Evolutionary conservation across 257 asterid genomes (phyloP), one percentile per base, ranked within the genome.

Genomic region (Voacanga thouarsii): DNA sequence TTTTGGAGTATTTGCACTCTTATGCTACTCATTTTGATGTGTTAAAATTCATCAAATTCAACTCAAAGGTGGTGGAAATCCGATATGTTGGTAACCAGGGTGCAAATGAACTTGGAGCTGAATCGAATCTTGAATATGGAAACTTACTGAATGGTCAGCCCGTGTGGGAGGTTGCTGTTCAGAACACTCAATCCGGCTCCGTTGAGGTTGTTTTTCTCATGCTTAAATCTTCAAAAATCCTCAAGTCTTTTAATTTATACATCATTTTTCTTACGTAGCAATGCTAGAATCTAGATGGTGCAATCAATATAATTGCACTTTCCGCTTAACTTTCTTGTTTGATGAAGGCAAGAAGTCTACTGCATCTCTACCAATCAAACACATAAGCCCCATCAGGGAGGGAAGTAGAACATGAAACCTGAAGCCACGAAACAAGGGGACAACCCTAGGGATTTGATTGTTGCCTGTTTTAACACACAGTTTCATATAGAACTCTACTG

Each of bases 161-260:
- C 0, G 86, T 85, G 24, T 94, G 98, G 98, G 96, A 92, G 79
- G 96, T 94, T 80, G 96, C 94, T 57, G 92, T 92, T 59, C 87
- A 57, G 75, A 83, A 88, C 51, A 56, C n/a, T 74, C 86, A 84
- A 49, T 89, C 93, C 24, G 92, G 88, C 63, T 74, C 73, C 53
- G 74, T 87, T 81, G 81, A 91, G 98, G 98, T 93, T 72, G 57
- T 33, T 79, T 26, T 51, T 53, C 30, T 3, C 6, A 37, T 14
- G 19, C 44, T 28, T 12, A 64, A 64, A n/a, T 30, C 19, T 57
- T 57, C 24, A 23, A 23, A n/a, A 57, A n/a, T 64, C 30, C 14
- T 41, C 4, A 33, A 66, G 6, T 37, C 3, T 18, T 21, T 33
- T 19, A 0, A 16, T 21, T 69, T 23, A 0, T 4, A 69, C 6